These are phyloP conservation scores for Saccharum hybrid DNA, from an alignment of 202 grass and related monocot species.

Conservation along the genomic window DNA sequence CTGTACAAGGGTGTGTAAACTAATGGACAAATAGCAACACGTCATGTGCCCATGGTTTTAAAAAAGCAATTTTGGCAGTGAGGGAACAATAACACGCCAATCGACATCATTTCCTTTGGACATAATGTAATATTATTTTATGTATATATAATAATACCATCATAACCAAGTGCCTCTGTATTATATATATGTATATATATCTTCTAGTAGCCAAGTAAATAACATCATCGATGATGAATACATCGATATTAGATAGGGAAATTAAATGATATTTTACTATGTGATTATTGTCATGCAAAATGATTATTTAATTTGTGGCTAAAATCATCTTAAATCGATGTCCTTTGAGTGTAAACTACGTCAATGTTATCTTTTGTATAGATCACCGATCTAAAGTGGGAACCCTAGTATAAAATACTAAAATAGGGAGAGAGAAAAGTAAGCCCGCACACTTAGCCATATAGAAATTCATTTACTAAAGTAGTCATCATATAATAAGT, in stretches of 20 bases:
- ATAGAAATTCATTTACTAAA: no score
- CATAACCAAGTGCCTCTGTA: slow-evolving; percentile 45
- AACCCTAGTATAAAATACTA: no score
- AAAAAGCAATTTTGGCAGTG: background rate
- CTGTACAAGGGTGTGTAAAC: background rate
- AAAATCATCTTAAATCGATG: background rate
- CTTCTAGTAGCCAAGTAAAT: slow-evolving; percentile 34
- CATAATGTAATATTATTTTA: slow-evolving; percentile 8
- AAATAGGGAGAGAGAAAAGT: no score
- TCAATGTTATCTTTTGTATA: no score
- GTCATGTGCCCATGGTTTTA: slow-evolving; percentile 6
- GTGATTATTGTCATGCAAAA: background rate
- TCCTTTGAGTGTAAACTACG: background rate
- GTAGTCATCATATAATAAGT: no score
- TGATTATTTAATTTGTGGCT: background rate
- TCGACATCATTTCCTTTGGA: slow-evolving; percentile 7
- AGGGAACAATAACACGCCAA: slow-evolving; percentile 25
- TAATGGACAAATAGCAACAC: slow-evolving; percentile 29
- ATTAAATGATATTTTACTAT: slow-evolving; percentile 11
- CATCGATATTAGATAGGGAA: no score
- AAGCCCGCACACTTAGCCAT: no score
- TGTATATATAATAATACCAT: background rate
- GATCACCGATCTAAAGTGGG: no score
- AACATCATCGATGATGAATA: slow-evolving; percentile 30
- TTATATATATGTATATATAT: no score